Percentiles rank a stretch among this genome's conserved stretches.
phyloP scores from a whole-genome alignment of 2,329 filamentous ascomycete species.

The Arthroderma sp. region DNA sequence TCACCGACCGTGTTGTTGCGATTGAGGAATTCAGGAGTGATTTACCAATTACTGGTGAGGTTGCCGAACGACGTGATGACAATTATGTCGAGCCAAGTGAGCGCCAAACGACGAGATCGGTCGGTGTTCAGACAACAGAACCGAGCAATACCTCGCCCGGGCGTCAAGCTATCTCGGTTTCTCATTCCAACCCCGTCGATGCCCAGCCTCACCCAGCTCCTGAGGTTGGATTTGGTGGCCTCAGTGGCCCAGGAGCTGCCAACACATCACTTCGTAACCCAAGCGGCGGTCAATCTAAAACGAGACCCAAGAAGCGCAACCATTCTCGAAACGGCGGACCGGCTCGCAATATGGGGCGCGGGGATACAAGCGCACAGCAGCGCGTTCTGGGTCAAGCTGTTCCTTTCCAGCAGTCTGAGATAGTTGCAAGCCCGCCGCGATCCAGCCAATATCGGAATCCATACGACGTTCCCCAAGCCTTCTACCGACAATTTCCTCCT shows the following conservation, averaged over 20 bases:
- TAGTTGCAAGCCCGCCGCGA: neutral
- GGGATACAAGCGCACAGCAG: neutral
- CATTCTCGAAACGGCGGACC: neutral
- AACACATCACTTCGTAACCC: neutral
- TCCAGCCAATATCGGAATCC: no score
- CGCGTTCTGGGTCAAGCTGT: neutral
- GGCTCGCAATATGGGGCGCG: neutral
- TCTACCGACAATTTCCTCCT: no score
- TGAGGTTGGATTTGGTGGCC: neutral
- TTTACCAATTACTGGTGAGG: no score
- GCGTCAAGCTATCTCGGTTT: no score
- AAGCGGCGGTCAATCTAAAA: neutral
- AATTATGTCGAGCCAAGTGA: no score
- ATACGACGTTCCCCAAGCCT: no score
- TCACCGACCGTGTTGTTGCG: constrained; percentile 2
- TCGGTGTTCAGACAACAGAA: no score
- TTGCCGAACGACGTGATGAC: no score
- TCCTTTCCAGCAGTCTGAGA: neutral
- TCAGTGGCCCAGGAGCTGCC: neutral
- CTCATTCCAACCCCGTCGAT: no score
- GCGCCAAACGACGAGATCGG: no score
- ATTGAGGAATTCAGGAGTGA: neutral
- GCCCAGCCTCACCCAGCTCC: no score
- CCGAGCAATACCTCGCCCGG: no score
- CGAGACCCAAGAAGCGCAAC: neutral